Conservation (phyloP, 2,329 filamentous ascomycete genomes). For the Clarireedia monteithiana region DNA sequence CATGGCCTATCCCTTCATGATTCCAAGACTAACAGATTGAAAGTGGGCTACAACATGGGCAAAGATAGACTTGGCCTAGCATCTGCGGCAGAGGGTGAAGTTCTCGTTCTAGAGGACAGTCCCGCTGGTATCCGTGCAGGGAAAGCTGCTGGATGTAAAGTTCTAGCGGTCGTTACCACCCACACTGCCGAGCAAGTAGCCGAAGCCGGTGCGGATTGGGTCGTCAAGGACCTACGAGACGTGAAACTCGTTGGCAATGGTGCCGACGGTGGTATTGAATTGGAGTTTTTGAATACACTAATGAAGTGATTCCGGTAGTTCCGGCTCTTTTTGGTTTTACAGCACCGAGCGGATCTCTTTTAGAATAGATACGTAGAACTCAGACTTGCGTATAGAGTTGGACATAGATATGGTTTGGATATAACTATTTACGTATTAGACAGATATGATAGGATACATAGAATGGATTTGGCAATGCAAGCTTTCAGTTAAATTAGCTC, state of each 20-base stretch:
- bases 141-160: constrained; percentile 63
- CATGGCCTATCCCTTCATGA: background rate
- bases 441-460: no score
- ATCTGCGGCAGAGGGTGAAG: constrained; percentile 16
- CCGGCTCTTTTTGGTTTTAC: no score
- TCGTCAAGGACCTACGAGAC: constrained; percentile 58
- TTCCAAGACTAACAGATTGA: background rate
- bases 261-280: constrained; percentile 32
- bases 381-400: no score
- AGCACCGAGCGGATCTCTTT: no score
- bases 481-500: no score
- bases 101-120: constrained; percentile 63
- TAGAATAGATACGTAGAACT: no score
- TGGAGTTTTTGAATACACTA: constrained; percentile 25
- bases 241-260: constrained; percentile 41
- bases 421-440: no score
- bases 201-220: constrained; percentile 60
- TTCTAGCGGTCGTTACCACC: constrained; percentile 58
- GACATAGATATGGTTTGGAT: no score
- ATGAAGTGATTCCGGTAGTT: background rate
- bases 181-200: constrained; percentile 52
- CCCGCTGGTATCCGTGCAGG: constrained; percentile 61
- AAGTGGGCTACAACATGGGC: constrained; percentile 61
- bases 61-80: constrained; percentile 49
- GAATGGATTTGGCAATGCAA: no score